Evolutionary conservation across 208 protist species (phyloP).

Genomic region (Leishmania martiniquensis): DNA sequence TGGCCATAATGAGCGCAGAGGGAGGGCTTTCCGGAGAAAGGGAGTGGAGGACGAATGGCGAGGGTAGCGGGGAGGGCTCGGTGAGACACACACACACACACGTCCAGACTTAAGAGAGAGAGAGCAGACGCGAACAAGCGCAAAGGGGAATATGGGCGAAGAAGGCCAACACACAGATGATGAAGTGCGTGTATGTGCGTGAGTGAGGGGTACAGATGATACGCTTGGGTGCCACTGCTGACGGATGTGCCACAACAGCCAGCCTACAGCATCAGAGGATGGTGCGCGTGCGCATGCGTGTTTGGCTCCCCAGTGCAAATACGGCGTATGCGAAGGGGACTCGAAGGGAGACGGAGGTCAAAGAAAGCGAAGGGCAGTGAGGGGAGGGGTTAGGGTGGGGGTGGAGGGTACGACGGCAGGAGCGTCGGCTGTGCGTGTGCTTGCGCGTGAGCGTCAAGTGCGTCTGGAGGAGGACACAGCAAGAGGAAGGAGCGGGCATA

Average conservation of each 20-base stretch:
- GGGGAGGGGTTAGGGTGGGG: not conserved
- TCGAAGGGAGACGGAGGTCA: no score
- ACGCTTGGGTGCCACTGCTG: not conserved
- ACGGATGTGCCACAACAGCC: not conserved
- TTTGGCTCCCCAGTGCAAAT: not conserved
- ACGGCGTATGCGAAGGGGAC: not conserved
- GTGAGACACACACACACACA: constrained; percentile 1
- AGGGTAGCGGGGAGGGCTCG: not conserved
- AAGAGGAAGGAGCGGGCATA: not conserved
- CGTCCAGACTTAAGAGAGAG: not conserved
- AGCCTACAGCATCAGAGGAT: not conserved
- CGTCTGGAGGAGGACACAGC: not conserved
- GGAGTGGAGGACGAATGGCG: not conserved
- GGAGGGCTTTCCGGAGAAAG: not conserved
- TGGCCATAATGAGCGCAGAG: not conserved
- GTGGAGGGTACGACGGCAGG: not conserved
- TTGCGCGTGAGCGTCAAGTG: not conserved
- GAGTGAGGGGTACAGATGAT: not conserved
- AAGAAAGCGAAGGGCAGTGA: no score
- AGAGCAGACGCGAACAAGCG: not conserved
- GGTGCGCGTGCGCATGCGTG: not conserved
- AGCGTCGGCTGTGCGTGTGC: not conserved
- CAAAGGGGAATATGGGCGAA: not conserved
- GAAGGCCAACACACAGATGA: not conserved
- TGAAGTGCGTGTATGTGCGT: not conserved